Conservation (phyloP, 1,139 yeast species). For the Saccharomyces pastorianus region DNA sequence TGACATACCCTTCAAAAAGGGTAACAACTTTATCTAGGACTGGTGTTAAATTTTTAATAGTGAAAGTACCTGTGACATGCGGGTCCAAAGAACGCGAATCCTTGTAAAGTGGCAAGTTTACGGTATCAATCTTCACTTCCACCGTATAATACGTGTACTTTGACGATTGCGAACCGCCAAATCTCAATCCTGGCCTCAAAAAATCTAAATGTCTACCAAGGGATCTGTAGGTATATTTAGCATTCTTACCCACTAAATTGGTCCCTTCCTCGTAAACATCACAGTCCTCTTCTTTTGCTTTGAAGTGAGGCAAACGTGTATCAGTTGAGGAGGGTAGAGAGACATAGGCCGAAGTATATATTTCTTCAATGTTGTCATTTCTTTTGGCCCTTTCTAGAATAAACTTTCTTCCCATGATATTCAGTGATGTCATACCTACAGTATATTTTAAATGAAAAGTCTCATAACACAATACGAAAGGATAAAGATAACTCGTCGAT, state of each 20-base stretch:
- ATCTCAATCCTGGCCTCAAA: background rate
- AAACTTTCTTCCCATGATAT: background rate
- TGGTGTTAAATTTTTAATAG: background rate
- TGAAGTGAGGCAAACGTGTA: background rate
- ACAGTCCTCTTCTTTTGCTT: background rate
- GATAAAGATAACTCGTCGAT: too few relatives aligned
- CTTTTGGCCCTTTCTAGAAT: background rate
- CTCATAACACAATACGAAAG: background rate
- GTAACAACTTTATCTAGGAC: background rate
- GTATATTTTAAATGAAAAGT: background rate
- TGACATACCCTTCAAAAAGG: background rate
- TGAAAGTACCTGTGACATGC: background rate
- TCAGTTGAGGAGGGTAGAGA: background rate
- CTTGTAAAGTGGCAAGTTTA: background rate
- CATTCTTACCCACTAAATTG: background rate
- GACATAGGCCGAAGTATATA: background rate
- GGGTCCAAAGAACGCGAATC: background rate
- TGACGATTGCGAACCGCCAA: background rate
- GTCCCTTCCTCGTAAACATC: background rate
- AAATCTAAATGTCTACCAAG: background rate
- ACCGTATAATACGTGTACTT: background rate
- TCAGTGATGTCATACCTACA: background rate
- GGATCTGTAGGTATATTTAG: background rate
- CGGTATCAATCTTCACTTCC: background rate
- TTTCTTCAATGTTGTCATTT: background rate